Evolutionary conservation across 1,139 yeast species (phyloP), one percentile per base, ranked within the genome.

Genomic region (Diutina ranongensis): DNA sequence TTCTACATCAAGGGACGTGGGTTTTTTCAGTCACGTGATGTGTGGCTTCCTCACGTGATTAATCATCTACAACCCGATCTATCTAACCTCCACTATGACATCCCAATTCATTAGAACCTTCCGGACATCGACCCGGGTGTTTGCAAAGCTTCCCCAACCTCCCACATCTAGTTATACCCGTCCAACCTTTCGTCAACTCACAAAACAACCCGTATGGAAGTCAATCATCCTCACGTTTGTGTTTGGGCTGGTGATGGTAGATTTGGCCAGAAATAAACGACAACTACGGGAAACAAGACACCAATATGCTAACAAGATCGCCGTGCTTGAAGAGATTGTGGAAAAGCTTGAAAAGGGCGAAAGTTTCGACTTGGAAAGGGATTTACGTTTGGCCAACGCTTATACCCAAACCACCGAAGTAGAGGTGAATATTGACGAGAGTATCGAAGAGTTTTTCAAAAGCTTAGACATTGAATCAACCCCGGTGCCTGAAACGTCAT

Each of bases 351-450:
- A 57, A 21, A 53, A 50, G 5, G 67, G 65, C 7, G 68, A 67
- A 45, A 54, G 52, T 5, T 62, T 71, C 16, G 72, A 71, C 52
- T 55, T 71, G 15, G 57, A 62, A 2, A 59, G 60, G 44, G 75
- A 71, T 47, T 59, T 71, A 47, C 60, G 56, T 45, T 54, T 71
- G 38, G 70, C 72, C 15, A 63, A 65, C 48, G 57, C 68, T 3
- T 57, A 68, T 44, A 61, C 70, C 12, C 57, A 64, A 47, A 57
- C 57, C 48, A 53, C 63, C 0, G 61, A 57, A 9, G 57, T 63
- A 3, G 74, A 68, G 48, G 58, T 69, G 25, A 71, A 69, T 46
- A 54, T 69, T 33, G 76, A 71, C 52, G 64, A 67, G 35, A 63
- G 60, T 49, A 55, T 71, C 47, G 71, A 69, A 47, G 56, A 59